Evolutionary conservation across 2,329 filamentous ascomycete species (phyloP), one percentile per base, ranked within the genome.

Genomic region (Mollisia scopiformis): DNA sequence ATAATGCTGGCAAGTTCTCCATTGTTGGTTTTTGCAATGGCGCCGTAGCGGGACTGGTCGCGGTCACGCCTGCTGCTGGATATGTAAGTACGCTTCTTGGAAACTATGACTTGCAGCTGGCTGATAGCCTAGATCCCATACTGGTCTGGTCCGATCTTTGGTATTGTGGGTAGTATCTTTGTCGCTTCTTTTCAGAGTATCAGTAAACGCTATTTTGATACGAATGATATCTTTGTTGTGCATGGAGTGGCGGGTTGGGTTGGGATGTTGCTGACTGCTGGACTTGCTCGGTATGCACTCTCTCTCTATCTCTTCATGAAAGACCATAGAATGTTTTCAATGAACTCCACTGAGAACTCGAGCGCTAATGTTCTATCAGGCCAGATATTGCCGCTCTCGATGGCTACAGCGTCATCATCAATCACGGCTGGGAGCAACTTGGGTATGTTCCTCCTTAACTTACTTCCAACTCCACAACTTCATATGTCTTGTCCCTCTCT

Each of bases 1-100:
- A 47, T 5, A 47, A 47, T 16, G 27, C 56, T 1, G 47, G 56
- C 25, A 58, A 43, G 11, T 58, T 58, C 19, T 58, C 56, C 13
- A 50, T 58, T 4, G 23, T 58, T 11, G 56, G 27, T 14, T 96
- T 94, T 89, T 96, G 93, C 81, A 95, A 91, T 31, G 93, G 93
- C 64, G 88, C 87, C 69, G 93, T 97, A 73, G 90, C 91, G 19
- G 92, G 92, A 57, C 86, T 96, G 25, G 93, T 96, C 47, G 92
- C 91, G 66, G 94, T 94, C 56, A 96, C 92, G 3, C 92, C 92
- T 4, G 92, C 90, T 2, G 91, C 92, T 19, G 92, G 92, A 70
- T 96, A 87, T 78, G 87, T 96, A 0, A 90, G 91, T 27, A 3
- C 11, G 2, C 4, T 11, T 27, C 21, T 19, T 7, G 1, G 4